phyloP scores from a whole-genome alignment of 2,329 filamentous ascomycete genomes.

The Aspergillus spinulosporus region DNA sequence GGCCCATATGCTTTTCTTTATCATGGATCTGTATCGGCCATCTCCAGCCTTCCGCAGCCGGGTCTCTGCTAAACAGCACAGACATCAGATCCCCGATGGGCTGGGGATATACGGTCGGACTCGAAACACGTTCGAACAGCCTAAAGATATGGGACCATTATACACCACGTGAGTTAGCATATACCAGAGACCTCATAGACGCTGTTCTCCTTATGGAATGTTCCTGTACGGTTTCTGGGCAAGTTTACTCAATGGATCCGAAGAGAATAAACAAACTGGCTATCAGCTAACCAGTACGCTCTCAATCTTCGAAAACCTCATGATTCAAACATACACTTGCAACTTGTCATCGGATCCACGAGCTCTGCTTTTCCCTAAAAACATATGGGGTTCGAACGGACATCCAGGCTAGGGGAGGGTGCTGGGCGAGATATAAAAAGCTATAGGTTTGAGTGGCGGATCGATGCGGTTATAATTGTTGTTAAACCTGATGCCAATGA shows the following conservation, averaged over 20 bases:
- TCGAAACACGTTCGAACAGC: neutral
- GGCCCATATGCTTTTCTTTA: neutral
- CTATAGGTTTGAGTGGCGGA: neutral
- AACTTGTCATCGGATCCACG: neutral
- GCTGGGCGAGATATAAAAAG: slow-evolving; percentile 2
- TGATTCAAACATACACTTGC: neutral
- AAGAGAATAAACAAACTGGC: neutral
- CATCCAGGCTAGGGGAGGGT: neutral
- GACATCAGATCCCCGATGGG: neutral
- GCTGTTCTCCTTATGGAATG: neutral
- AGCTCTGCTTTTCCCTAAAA: neutral
- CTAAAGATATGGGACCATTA: slow-evolving; percentile 6
- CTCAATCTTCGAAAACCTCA: neutral
- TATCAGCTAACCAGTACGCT: neutral
- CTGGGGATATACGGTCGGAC: slow-evolving; percentile 2
- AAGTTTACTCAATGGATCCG: slow-evolving; percentile 3
- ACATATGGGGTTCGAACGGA: neutral
- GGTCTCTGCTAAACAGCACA: neutral
- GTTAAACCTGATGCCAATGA: no score
- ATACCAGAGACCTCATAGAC: neutral
- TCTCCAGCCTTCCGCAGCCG: neutral
- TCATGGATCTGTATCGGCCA: neutral
- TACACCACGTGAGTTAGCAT: neutral
- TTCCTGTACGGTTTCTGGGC: neutral
- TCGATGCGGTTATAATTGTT: neutral